Evolutionary conservation across 2,329 filamentous ascomycete genomes (phyloP).

Genomic region (Cryoendolithus antarcticus): DNA sequence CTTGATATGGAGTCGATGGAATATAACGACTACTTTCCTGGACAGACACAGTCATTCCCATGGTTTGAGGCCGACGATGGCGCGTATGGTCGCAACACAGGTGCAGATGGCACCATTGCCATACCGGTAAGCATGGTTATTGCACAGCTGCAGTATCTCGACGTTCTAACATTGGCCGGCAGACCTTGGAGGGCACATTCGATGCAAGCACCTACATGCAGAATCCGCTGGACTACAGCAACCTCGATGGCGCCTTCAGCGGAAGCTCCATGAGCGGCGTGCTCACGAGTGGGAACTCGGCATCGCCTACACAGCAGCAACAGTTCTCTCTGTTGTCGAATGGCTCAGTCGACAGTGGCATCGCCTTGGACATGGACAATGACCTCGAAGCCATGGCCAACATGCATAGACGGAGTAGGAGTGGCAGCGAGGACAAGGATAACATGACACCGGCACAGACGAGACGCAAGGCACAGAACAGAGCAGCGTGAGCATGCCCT

Average conservation of each 20-base stretch:
- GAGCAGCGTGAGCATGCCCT: conserved; percentile 50
- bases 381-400: background rate
- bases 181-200: conserved; percentile 15
- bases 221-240: conserved; percentile 10
- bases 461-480: conserved; percentile 56
- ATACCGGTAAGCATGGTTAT: conserved; percentile 20
- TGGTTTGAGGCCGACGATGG: conserved; percentile 17
- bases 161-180: no score
- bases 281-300: conserved; percentile 10
- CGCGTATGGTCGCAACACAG: conserved; percentile 30
- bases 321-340: conserved; percentile 16
- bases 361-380: conserved; percentile 27
- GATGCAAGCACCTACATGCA: conserved; percentile 12
- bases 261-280: conserved; percentile 9
- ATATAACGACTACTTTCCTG: conserved; percentile 40
- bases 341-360: conserved; percentile 32
- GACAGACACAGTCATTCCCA: conserved; percentile 34
- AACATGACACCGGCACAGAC: conserved; percentile 38
- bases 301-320: conserved; percentile 13
- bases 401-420: no score
- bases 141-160: background rate
- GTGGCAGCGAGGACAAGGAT: conserved; percentile 35
- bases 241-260: conserved; percentile 9
- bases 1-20: conserved; percentile 36
- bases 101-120: conserved; percentile 26